Conservation (phyloP, 75 land plant species). For the Selaginella moellendorffii region DNA sequence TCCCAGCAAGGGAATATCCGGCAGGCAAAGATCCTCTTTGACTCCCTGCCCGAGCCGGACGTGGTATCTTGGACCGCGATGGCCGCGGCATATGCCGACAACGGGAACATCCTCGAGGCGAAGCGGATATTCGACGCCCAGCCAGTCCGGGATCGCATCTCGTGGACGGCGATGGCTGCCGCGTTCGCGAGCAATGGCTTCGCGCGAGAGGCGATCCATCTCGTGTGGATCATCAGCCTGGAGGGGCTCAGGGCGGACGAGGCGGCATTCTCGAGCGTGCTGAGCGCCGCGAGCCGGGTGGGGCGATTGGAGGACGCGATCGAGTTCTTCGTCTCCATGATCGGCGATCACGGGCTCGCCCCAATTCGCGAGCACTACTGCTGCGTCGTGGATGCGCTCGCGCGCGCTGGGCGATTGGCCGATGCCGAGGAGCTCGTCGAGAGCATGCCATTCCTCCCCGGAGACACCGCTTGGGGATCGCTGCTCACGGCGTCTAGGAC, state of each 20-base stretch:
- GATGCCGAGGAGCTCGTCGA: too few relatives aligned
- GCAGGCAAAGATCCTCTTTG: conserved; percentile 11
- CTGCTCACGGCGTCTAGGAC: too few relatives aligned
- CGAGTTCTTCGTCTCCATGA: conserved; percentile 15
- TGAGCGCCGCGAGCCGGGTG: conserved; percentile 24
- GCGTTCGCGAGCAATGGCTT: too few relatives aligned
- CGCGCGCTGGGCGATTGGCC: too few relatives aligned
- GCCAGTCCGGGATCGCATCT: too few relatives aligned
- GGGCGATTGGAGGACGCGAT: conserved; percentile 14
- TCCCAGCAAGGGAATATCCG: neutral
- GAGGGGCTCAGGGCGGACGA: conserved; percentile 14
- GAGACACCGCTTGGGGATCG: too few relatives aligned
- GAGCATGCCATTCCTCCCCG: too few relatives aligned
- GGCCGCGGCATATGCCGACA: conserved; percentile 25
- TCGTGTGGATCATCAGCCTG: conserved; percentile 12
- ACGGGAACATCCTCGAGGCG: conserved; percentile 21
- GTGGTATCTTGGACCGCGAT: conserved; percentile 30
- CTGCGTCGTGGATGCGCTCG: too few relatives aligned
- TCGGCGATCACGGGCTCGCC: neutral
- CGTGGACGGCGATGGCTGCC: too few relatives aligned
- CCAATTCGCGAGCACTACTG: too few relatives aligned
- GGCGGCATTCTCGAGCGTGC: conserved; percentile 22
- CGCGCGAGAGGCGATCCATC: too few relatives aligned
- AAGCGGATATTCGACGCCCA: conserved; percentile 14
- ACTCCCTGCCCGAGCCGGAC: neutral